These are phyloP conservation scores for Pseudoperonospora humuli DNA, from an alignment of 352 stramenopile genomes.

Conservation along the genomic window DNA sequence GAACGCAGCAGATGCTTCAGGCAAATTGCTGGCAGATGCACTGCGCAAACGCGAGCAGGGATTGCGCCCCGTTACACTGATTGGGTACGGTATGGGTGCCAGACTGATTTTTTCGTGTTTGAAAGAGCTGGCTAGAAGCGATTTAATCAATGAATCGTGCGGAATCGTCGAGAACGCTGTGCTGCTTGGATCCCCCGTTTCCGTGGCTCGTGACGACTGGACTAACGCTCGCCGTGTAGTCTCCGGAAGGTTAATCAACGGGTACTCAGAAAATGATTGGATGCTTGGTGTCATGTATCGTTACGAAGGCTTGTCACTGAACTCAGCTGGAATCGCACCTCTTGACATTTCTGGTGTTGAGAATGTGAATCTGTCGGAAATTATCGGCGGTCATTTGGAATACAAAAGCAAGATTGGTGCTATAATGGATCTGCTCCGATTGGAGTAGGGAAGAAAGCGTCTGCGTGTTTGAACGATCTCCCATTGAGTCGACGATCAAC, in stretches of 20 bases:
- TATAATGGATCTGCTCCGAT: conserved; percentile 68
- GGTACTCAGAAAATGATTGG: conserved; percentile 86
- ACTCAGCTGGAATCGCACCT: conserved; percentile 64
- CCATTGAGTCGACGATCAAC: no score
- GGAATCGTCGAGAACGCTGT: conserved; percentile 87
- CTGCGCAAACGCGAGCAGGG: conserved; percentile 60
- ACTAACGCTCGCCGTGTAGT: conserved; percentile 57
- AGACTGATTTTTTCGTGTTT: conserved; percentile 86
- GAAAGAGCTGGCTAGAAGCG: conserved; percentile 69
- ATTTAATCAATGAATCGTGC: conserved; percentile 41
- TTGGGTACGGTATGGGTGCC: conserved; percentile 87
- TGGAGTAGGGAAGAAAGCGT: no score
- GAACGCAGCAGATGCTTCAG: conserved; percentile 61
- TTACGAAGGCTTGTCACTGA: conserved; percentile 74
- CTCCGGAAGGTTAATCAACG: conserved; percentile 85
- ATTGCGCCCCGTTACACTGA: conserved; percentile 78
- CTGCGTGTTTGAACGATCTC: no score
- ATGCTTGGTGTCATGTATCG: conserved; percentile 89
- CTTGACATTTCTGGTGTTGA: conserved; percentile 65
- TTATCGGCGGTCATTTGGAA: conserved; percentile 77
- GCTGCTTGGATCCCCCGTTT: conserved; percentile 75
- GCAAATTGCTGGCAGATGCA: conserved; percentile 66
- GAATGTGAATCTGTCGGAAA: conserved; percentile 74
- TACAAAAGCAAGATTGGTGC: conserved; percentile 86
- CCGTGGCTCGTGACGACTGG: conserved; percentile 57